A percentile compares a stretch with the other conserved stretches of the same genome.
Evolutionary conservation across 2,329 filamentous ascomycete genomes (phyloP).

Genomic region (Cryphonectria japonica): DNA sequence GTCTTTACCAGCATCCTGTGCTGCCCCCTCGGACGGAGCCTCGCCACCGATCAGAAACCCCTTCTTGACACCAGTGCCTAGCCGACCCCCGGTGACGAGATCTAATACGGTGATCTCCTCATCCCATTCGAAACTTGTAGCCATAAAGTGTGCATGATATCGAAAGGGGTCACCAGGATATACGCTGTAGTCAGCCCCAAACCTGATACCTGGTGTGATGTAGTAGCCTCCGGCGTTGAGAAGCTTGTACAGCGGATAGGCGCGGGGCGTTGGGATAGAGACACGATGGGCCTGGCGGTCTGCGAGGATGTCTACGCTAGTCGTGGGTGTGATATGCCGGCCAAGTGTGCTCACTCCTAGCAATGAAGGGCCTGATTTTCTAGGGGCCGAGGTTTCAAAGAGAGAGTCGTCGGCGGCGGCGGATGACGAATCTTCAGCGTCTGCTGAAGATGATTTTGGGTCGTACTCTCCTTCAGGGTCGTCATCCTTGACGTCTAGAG

Average conservation of each 20-base stretch:
- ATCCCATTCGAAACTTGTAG: constrained; percentile 83
- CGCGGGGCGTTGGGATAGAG: constrained; percentile 45
- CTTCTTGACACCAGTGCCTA: constrained; percentile 97
- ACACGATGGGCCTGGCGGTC: constrained; percentile 23
- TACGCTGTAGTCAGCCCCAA: constrained; percentile 91
- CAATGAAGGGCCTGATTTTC: not conserved
- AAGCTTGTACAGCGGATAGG: constrained; percentile 79
- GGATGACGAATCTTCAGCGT: constrained; percentile 4
- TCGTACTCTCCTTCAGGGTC: constrained; percentile 6
- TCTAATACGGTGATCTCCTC: constrained; percentile 84
- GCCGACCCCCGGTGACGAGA: constrained; percentile 79
- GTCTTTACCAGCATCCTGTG: constrained; percentile 38
- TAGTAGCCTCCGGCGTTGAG: constrained; percentile 81
- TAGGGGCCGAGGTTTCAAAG: constrained; percentile 7
- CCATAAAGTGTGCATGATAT: constrained; percentile 94
- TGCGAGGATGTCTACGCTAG: constrained; percentile 41
- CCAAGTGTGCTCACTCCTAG: constrained; percentile 35
- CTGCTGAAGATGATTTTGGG: not conserved
- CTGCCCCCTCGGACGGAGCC: constrained; percentile 41
- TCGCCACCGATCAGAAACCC: constrained; percentile 83
- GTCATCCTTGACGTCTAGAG: not conserved
- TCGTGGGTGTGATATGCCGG: constrained; percentile 48
- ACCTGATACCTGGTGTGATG: constrained; percentile 88
- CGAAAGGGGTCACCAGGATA: constrained; percentile 94
- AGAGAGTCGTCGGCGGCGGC: constrained; percentile 1